Evolutionary conservation across 345 rosid genomes (phyloP).

Genomic region (Citrus sp.): DNA sequence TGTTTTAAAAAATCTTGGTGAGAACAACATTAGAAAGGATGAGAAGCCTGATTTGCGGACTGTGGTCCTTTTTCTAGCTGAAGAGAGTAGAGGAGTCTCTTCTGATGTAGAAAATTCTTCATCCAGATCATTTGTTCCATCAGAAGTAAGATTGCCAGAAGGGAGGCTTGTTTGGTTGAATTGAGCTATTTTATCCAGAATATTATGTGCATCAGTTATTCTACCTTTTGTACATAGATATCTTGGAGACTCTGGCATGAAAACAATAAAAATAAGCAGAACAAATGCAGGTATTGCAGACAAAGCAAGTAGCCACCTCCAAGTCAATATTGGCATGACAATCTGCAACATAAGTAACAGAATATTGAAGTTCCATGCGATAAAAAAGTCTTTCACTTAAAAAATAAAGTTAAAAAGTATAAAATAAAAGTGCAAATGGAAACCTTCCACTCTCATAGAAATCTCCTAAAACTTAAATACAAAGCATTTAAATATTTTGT

Average conservation of each 20-base stretch:
- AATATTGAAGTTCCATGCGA: background rate
- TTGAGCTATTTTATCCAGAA: constrained; percentile 45
- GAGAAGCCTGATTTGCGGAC: constrained; percentile 34
- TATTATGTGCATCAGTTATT: constrained; percentile 38
- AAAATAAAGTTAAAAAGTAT: background rate
- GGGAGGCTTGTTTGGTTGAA: constrained; percentile 42
- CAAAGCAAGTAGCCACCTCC: constrained; percentile 70
- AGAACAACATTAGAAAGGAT: constrained; percentile 40
- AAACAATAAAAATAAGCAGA: constrained; percentile 43
- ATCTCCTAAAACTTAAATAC: background rate
- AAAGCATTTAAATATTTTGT: background rate
- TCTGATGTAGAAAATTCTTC: constrained; percentile 18
- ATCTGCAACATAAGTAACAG: constrained; percentile 11
- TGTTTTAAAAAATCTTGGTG: constrained; percentile 39
- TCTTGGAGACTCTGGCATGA: constrained; percentile 60
- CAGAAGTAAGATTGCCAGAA: constrained; percentile 45
- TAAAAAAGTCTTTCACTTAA: background rate
- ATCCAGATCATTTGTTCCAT: constrained; percentile 22
- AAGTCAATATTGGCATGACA: constrained; percentile 54
- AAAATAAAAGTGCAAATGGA: background rate
- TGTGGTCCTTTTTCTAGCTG: background rate
- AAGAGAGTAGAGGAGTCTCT: constrained; percentile 22
- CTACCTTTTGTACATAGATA: constrained; percentile 51
- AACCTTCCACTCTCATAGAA: background rate
- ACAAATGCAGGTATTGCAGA: constrained; percentile 54